Conservation (phyloP, 306 rosid genomes). For the Sindora glabra region DNA sequence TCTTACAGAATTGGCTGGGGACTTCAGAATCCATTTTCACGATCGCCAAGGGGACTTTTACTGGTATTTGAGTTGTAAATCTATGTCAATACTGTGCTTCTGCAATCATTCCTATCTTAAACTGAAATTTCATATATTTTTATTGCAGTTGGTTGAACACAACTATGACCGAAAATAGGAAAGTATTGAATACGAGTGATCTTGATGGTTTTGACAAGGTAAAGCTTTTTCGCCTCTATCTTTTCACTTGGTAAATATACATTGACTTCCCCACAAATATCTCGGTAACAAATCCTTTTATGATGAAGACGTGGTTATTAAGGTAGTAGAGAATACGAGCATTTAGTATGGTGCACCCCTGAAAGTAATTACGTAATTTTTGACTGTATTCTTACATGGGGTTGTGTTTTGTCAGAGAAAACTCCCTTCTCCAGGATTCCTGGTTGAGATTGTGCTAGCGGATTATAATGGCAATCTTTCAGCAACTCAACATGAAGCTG, state of each 20-base stretch:
- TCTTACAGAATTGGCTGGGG: constrained; percentile 81
- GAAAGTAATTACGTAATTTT: too few relatives aligned
- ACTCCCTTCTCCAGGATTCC: constrained; percentile 95
- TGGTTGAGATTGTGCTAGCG: constrained; percentile 82
- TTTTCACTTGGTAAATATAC: too few relatives aligned
- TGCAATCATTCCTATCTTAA: not conserved
- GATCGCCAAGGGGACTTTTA: constrained; percentile 98
- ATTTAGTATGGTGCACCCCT: too few relatives aligned
- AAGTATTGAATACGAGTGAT: constrained; percentile 60
- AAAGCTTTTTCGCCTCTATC: constrained; percentile 5
- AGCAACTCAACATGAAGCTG: constrained; percentile 36
- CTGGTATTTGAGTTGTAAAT: constrained; percentile 45
- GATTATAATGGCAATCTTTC: constrained; percentile 44
- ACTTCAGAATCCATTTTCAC: constrained; percentile 92
- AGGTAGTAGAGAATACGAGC: too few relatives aligned
- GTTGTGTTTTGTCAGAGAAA: constrained; percentile 58
- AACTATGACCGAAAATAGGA: constrained; percentile 86
- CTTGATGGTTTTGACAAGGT: constrained; percentile 99
- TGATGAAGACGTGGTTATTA: too few relatives aligned
- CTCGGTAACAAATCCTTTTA: not conserved
- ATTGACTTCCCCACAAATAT: constrained; percentile 1
- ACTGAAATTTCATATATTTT: constrained; percentile 23
- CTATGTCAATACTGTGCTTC: not conserved
- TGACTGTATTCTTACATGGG: not conserved
- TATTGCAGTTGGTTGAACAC: constrained; percentile 85